Percentiles rank a stretch among this genome's conserved stretches.
Evolutionary conservation across 176 grass and related monocot genomes (phyloP).

Genomic region (Dactylis glomerata): DNA sequence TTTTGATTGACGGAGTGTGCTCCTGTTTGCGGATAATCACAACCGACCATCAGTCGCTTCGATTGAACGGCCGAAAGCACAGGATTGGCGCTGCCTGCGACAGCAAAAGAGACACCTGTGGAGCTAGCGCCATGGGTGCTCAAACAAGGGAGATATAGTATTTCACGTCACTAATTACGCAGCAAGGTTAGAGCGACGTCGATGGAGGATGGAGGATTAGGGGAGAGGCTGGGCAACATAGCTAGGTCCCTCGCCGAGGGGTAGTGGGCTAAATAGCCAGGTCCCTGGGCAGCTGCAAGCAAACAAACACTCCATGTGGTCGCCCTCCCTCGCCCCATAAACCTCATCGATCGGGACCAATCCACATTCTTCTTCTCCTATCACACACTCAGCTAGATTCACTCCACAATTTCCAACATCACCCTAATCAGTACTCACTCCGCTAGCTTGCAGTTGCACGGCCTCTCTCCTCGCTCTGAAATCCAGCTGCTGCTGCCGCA

Average conservation of each 20-base stretch:
- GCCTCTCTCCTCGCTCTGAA: background rate
- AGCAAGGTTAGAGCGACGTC: background rate
- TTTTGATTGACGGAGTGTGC: background rate
- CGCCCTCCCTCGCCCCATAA: constrained; percentile 16
- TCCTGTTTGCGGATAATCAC: background rate
- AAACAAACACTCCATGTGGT: constrained; percentile 45
- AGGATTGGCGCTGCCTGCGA: background rate
- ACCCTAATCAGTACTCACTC: too few relatives aligned
- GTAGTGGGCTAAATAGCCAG: background rate
- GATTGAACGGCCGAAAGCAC: background rate
- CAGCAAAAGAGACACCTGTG: background rate
- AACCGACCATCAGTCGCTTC: background rate
- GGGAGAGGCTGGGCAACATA: background rate
- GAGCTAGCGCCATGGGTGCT: background rate
- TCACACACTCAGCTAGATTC: background rate
- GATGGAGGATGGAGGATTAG: background rate
- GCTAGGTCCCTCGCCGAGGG: background rate
- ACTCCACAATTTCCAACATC: background rate
- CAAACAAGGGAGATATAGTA: background rate
- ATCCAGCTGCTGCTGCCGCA: background rate
- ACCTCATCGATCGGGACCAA: constrained; percentile 24
- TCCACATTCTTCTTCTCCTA: background rate
- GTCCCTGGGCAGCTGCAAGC: constrained; percentile 18
- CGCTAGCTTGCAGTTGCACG: background rate
- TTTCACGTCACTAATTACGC: background rate